A percentile compares a stretch with the other conserved stretches of the same genome.
phyloP scores from a whole-genome alignment of 1,139 yeast genomes.

The Blastobotrys apis region DNA sequence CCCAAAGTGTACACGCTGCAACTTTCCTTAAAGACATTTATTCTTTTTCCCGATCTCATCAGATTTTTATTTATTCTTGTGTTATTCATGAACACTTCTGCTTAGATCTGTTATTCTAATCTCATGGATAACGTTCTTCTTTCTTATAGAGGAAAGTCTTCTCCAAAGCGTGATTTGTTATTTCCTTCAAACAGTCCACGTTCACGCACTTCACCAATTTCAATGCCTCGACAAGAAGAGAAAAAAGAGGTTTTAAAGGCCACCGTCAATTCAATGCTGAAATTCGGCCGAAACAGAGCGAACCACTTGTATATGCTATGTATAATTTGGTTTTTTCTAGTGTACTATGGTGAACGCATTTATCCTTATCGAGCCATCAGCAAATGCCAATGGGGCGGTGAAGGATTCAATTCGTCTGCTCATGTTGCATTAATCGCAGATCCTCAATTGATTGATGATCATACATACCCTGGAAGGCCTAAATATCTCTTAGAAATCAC shows the following conservation, averaged over 20 bases:
- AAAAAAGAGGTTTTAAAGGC: not conserved
- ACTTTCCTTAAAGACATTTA: too few species aligned
- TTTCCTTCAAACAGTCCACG: not conserved
- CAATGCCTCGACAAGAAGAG: not conserved
- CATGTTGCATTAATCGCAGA: slow-evolving; percentile 78
- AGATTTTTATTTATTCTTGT: not conserved
- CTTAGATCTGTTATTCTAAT: not conserved
- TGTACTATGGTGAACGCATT: slow-evolving; percentile 60
- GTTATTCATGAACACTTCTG: too few species aligned
- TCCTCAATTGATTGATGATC: slow-evolving; percentile 83
- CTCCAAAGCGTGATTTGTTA: not conserved
- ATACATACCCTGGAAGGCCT: slow-evolving; percentile 49
- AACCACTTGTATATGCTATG: slow-evolving; percentile 22
- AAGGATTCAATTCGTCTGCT: slow-evolving; percentile 49
- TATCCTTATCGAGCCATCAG: slow-evolving; percentile 48
- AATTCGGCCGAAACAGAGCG: too few species aligned
- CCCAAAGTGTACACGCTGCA: too few species aligned
- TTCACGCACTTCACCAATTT: not conserved
- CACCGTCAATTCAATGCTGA: too few species aligned
- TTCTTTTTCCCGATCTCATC: not conserved
- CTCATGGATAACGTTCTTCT: slow-evolving; percentile 3
- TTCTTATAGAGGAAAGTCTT: not conserved
- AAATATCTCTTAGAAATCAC: slow-evolving; percentile 33
- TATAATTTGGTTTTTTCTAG: slow-evolving; percentile 45
- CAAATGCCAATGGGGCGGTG: slow-evolving; percentile 57